Evolutionary conservation across 345 rosid species (phyloP).

Genomic region (Litchi chinensis): DNA sequence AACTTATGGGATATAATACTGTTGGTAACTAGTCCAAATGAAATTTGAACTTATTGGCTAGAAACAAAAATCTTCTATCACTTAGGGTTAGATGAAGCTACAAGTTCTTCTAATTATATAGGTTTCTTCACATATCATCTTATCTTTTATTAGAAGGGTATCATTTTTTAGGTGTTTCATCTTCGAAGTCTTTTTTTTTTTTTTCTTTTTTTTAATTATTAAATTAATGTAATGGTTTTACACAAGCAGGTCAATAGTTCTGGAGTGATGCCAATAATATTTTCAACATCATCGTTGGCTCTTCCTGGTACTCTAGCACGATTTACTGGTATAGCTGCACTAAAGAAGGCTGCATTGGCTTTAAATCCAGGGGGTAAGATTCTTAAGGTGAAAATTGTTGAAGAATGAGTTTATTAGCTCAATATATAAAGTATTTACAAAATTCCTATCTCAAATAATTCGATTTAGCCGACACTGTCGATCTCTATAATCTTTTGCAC

Average conservation of each 20-base stretch:
- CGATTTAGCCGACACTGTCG: background rate
- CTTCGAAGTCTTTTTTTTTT: background rate
- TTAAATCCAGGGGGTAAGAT: slow-evolving; percentile 86
- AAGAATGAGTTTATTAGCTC: slow-evolving; percentile 12
- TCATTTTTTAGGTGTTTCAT: background rate
- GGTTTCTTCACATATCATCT: background rate
- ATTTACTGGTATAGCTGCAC: slow-evolving; percentile 78
- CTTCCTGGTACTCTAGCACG: slow-evolving; percentile 94
- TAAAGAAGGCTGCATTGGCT: slow-evolving; percentile 84
- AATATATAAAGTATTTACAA: background rate
- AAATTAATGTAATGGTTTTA: background rate
- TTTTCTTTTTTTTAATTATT: background rate
- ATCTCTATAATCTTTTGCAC: background rate
- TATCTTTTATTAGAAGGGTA: background rate
- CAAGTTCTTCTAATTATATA: background rate
- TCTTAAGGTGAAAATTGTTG: slow-evolving; percentile 18
- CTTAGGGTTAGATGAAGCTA: no score
- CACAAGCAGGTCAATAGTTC: slow-evolving; percentile 78
- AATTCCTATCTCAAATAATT: background rate
- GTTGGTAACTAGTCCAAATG: no score
- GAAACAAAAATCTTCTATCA: background rate
- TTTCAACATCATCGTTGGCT: slow-evolving; percentile 93
- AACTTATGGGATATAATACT: background rate
- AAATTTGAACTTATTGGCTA: background rate
- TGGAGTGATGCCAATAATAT: slow-evolving; percentile 98